Percentiles rank a stretch among this genome's conserved stretches.
Conservation (phyloP, 176 grass and related monocot genomes). For the Ensete glaucum region DNA sequence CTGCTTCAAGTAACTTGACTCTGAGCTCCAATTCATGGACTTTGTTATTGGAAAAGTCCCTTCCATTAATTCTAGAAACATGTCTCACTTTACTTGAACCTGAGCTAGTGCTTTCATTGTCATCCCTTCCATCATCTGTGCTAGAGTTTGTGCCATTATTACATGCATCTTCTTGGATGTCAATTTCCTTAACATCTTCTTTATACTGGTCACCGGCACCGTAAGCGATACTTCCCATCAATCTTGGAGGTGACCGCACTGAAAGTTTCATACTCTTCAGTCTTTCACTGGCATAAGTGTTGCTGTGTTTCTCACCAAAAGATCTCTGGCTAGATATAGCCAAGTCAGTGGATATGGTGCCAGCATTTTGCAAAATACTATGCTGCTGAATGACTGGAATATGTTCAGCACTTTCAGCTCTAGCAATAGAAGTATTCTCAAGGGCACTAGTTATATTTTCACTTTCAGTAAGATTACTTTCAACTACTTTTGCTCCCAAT, state of each 20-base stretch:
- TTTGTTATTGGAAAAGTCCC: slow-evolving; percentile 42
- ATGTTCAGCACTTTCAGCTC: slow-evolving; percentile 34
- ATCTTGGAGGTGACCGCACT: slow-evolving; percentile 44
- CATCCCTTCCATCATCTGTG: slow-evolving; percentile 36
- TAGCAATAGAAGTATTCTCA: slow-evolving; percentile 20
- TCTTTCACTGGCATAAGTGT: slow-evolving; percentile 68
- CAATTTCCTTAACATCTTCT: slow-evolving; percentile 68
- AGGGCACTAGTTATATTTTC: slow-evolving; percentile 29
- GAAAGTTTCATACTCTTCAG: slow-evolving; percentile 50
- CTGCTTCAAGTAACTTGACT: slow-evolving; percentile 79
- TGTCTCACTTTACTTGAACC: slow-evolving; percentile 29
- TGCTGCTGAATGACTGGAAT: slow-evolving; percentile 32
- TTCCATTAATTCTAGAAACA: slow-evolving; percentile 46
- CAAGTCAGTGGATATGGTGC: slow-evolving; percentile 39
- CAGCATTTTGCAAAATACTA: slow-evolving; percentile 3
- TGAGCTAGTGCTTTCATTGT: slow-evolving; percentile 26
- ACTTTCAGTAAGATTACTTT: slow-evolving; percentile 31
- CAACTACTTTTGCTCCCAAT: slow-evolving; percentile 26
- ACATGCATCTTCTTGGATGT: slow-evolving; percentile 37
- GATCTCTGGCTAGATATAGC: slow-evolving; percentile 37
- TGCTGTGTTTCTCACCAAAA: slow-evolving; percentile 51
- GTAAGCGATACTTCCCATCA: slow-evolving; percentile 37
- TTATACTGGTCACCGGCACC: slow-evolving; percentile 38
- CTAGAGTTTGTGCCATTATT: slow-evolving; percentile 24
- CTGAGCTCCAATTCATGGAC: slow-evolving; percentile 68